phyloP scores from a whole-genome alignment of 108 stramenopile genomes.

The Cylindrotheca closterium region DNA sequence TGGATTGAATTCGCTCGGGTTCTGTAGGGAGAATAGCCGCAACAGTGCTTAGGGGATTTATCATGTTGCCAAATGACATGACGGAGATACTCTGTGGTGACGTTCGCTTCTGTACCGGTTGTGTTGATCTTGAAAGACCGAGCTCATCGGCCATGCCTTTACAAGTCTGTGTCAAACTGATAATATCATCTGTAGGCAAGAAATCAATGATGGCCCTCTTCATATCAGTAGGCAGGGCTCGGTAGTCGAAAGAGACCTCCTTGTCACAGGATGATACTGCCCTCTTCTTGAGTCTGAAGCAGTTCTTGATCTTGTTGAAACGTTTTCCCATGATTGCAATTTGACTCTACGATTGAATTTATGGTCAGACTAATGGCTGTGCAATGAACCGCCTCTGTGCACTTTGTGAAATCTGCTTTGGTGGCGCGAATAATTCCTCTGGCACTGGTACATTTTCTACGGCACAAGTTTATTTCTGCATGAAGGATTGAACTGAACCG shows the following conservation, averaged over 20 bases:
- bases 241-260: neutral
- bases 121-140: neutral
- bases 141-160: neutral
- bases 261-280: too few species aligned
- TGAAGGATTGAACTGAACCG: too few species aligned
- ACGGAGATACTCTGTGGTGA: neutral
- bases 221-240: neutral
- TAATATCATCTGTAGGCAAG: neutral
- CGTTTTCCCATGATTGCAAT: too few species aligned
- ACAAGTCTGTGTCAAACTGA: neutral
- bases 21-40: neutral
- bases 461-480: too few species aligned
- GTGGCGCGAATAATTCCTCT: too few species aligned
- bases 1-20: neutral
- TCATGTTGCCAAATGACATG: neutral
- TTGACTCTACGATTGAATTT: too few species aligned
- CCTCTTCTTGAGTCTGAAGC: too few species aligned
- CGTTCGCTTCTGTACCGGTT: neutral
- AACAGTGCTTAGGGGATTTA: neutral
- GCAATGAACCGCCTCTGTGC: too few species aligned
- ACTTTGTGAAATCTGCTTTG: too few species aligned
- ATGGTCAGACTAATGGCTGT: too few species aligned
- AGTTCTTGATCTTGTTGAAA: too few species aligned
- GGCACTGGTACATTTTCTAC: too few species aligned
- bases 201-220: neutral